Evolutionary conservation across 176 grass and related monocot genomes (phyloP).

Genomic region (Ensete glaucum): DNA sequence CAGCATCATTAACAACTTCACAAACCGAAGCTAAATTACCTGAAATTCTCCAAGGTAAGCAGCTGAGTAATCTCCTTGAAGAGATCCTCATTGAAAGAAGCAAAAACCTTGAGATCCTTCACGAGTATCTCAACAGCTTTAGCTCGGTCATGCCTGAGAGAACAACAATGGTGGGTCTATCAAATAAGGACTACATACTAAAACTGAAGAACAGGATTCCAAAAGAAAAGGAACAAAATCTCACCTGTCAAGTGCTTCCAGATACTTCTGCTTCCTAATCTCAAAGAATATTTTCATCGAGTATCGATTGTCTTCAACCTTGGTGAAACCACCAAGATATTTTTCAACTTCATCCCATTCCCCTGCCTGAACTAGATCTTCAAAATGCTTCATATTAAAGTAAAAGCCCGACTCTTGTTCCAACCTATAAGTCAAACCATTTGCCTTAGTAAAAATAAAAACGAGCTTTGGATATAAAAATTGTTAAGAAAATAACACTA

Average conservation of each 20-base stretch:
- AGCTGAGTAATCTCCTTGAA: conserved; percentile 99
- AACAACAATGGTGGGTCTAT: not conserved
- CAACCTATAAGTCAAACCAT: conserved; percentile 37
- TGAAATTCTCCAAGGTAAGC: conserved; percentile 96
- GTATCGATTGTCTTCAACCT: conserved; percentile 99
- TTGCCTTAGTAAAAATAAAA: not conserved
- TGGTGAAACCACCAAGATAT: conserved; percentile 98
- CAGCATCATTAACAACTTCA: conserved; percentile 10
- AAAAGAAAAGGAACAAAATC: conserved; percentile 11
- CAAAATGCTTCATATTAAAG: conserved; percentile 99
- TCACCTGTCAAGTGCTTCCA: conserved; percentile 95
- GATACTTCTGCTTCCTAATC: conserved; percentile 99
- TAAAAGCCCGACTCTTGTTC: conserved; percentile 98
- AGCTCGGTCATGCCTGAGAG: conserved; percentile 77
- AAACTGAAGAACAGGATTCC: conserved; percentile 13
- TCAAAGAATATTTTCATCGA: conserved; percentile 99
- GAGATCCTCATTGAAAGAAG: conserved; percentile 97
- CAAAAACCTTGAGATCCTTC: conserved; percentile 98
- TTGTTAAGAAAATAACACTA: not conserved
- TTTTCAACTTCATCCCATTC: conserved; percentile 99
- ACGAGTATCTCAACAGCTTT: conserved; percentile 98
- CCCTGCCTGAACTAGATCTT: conserved; percentile 88
- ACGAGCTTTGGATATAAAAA: not conserved
- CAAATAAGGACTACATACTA: not conserved
- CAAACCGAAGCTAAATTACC: conserved; percentile 26